Evolutionary conservation across 345 rosid species (phyloP).

Genomic region (Clausena lansium): DNA sequence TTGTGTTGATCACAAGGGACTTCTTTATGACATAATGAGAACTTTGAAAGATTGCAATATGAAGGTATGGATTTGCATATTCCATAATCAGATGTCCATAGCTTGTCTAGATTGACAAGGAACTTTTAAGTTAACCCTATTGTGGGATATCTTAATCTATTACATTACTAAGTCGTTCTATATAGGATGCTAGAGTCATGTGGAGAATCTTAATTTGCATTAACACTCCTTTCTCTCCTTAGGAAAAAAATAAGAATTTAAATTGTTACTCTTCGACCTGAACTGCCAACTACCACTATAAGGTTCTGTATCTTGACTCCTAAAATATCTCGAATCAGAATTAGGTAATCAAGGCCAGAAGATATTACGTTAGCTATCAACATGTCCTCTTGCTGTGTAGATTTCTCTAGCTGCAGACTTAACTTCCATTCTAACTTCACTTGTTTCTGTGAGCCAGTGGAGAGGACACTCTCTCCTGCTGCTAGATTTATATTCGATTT

Average conservation of each 20-base stretch:
- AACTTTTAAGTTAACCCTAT: not conserved
- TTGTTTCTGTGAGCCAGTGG: not conserved
- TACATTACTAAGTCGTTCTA: not conserved
- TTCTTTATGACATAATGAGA: slow-evolving; percentile 72
- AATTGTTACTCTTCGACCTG: not conserved
- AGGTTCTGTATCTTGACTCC: not conserved
- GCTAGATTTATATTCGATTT: not conserved
- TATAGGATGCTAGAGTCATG: not conserved
- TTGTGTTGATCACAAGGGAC: slow-evolving; percentile 77
- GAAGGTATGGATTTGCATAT: slow-evolving; percentile 41
- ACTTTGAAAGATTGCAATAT: slow-evolving; percentile 79
- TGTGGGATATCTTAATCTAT: not conserved
- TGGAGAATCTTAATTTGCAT: not conserved
- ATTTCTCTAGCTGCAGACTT: not conserved
- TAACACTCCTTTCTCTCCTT: not conserved
- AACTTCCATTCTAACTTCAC: not conserved
- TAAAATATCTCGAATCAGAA: not conserved
- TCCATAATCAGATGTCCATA: not conserved
- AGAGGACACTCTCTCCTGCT: not conserved
- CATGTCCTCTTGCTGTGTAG: not conserved
- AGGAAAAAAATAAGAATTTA: not conserved
- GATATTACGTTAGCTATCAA: not conserved
- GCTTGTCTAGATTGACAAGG: not conserved
- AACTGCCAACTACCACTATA: not conserved
- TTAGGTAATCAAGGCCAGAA: not conserved